Evolutionary conservation across 192 early-diverging fungal species (phyloP).

Genomic region (Backusella mclennaniae): DNA sequence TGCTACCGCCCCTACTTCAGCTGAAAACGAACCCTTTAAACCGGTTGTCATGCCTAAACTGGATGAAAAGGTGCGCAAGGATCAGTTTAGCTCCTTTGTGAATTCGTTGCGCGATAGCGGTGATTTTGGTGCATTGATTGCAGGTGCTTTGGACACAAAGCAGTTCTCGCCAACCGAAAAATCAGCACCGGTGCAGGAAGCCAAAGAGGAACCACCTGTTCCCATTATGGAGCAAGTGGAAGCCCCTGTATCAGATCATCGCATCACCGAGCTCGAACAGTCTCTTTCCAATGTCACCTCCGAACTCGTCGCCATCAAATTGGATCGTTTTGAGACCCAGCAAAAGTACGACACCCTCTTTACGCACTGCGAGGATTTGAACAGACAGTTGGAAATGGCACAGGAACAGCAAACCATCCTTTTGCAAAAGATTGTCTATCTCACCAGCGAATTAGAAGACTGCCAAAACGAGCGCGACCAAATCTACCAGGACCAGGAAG

Average conservation of each 20-base stretch:
- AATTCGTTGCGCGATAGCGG: conserved; percentile 23
- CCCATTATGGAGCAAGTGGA: not conserved
- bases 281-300: conserved; percentile 22
- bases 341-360: conserved; percentile 35
- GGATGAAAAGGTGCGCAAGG: not conserved
- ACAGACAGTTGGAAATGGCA: conserved; percentile 15
- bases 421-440: conserved; percentile 20
- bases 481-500: conserved; percentile 29
- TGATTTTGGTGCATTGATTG: conserved; percentile 34
- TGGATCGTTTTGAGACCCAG: conserved; percentile 35
- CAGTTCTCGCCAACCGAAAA: not conserved
- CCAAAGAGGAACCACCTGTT: not conserved
- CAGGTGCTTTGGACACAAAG: conserved; percentile 20
- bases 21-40: not conserved
- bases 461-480: conserved; percentile 26
- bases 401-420: conserved; percentile 14
- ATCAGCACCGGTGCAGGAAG: not conserved
- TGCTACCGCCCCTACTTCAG: not conserved
- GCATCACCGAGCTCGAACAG: not conserved
- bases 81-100: conserved; percentile 25
- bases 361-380: conserved; percentile 21
- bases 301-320: conserved; percentile 34
- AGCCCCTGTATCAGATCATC: not conserved
- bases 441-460: conserved; percentile 27
- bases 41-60: not conserved